phyloP scores from a whole-genome alignment of 345 rosid genomes.

The Gossypium thurberi region DNA sequence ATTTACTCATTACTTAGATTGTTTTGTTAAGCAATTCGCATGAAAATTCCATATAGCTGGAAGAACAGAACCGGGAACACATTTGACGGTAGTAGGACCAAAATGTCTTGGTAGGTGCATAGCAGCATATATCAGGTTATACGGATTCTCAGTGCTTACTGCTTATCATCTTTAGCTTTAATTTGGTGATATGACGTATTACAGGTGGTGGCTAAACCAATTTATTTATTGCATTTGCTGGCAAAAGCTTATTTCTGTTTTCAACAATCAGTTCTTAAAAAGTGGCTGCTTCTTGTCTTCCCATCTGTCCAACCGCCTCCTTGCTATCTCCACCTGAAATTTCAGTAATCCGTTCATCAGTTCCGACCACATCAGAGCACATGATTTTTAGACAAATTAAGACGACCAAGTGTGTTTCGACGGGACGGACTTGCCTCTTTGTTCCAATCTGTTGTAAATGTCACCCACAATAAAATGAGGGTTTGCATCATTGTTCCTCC shows the following conservation, averaged over 20 bases:
- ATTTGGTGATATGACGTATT: not conserved
- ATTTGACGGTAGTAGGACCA: not conserved
- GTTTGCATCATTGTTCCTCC: slow-evolving; percentile 60
- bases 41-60: not conserved
- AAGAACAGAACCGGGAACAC: not conserved
- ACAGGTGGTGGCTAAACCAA: not conserved
- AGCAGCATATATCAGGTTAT: not conserved
- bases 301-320: slow-evolving; percentile 55
- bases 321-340: slow-evolving; percentile 61
- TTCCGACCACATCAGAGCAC: not conserved
- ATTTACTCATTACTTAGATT: too few species aligned
- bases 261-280: not conserved
- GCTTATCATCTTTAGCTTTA: not conserved
- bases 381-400: not conserved
- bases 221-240: not conserved
- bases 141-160: too few species aligned
- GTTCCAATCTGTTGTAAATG: slow-evolving; percentile 49
- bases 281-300: slow-evolving; percentile 41
- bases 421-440: slow-evolving; percentile 32
- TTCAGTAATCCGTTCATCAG: not conserved
- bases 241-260: not conserved
- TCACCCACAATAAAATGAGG: slow-evolving; percentile 39
- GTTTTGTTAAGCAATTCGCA: not conserved
- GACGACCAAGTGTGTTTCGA: not conserved
- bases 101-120: not conserved